Conservation (phyloP, 2,329 filamentous ascomycete genomes). For the Monosporascus sp. region DNA sequence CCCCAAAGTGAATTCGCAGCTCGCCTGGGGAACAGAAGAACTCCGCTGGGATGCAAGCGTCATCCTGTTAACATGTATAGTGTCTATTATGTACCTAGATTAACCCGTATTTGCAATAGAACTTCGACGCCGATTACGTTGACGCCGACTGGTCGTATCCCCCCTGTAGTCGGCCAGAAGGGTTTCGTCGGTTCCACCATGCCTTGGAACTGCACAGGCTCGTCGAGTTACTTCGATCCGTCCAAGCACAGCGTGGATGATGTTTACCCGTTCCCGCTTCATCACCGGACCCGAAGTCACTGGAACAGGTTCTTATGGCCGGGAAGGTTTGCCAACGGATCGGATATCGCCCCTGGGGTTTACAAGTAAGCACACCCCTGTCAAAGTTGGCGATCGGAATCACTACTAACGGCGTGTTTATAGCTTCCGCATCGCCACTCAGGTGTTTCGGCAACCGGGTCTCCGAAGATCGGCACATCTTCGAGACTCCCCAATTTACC, state of each 20-base stretch:
- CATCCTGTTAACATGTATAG: background rate
- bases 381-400: background rate
- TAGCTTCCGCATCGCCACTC: conserved; percentile 37
- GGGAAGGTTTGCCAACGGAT: conserved; percentile 36
- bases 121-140: conserved; percentile 34
- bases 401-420: background rate
- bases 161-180: conserved; percentile 29
- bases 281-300: conserved; percentile 28
- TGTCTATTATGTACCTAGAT: too few species aligned
- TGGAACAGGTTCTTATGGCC: conserved; percentile 35
- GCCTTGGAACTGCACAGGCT: conserved; percentile 30
- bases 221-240: conserved; percentile 31
- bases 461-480: conserved; percentile 38
- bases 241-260: conserved; percentile 31
- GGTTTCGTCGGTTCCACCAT: conserved; percentile 41
- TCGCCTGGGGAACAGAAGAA: conserved; percentile 21
- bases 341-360: conserved; percentile 34
- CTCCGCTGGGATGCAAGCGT: conserved; percentile 23
- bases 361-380: conserved; percentile 36
- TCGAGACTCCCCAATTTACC: conserved; percentile 30
- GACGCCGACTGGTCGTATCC: conserved; percentile 39
- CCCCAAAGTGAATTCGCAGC: conserved; percentile 14
- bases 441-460: conserved; percentile 37
- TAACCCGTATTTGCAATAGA: too few species aligned
- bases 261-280: conserved; percentile 33